phyloP scores from a whole-genome alignment of 306 rosid species.

The Lathyrus sativus region DNA sequence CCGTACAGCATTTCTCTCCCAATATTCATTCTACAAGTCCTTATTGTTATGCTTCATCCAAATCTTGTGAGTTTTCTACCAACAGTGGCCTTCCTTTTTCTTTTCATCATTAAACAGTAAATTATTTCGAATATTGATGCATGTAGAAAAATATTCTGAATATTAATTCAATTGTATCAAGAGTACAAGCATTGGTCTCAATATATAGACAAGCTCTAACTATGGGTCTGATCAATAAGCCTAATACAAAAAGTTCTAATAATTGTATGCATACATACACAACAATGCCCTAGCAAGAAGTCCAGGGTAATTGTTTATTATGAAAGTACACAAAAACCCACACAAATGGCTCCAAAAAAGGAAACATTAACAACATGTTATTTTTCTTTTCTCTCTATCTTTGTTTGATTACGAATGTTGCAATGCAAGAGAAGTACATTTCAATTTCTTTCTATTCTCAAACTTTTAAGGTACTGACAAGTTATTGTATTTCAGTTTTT shows the following conservation, averaged over 20 bases:
- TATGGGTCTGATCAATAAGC: background rate
- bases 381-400: conserved; percentile 26
- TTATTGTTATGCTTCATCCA: conserved; percentile 92
- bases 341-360: conserved; percentile 3
- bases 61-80: conserved; percentile 75
- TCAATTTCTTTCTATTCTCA: conserved; percentile 32
- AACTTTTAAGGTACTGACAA: conserved; percentile 47
- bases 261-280: background rate
- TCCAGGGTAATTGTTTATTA: background rate
- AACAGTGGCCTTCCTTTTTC: conserved; percentile 1
- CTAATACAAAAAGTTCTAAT: background rate
- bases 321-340: conserved; percentile 21
- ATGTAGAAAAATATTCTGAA: background rate
- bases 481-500: conserved; percentile 73
- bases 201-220: conserved; percentile 2
- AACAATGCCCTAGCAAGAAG: conserved; percentile 11
- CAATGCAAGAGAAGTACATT: background rate
- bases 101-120: conserved; percentile 23
- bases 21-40: conserved; percentile 97
- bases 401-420: conserved; percentile 15
- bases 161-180: background rate
- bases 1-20: conserved; percentile 95
- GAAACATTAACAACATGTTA: conserved; percentile 3
- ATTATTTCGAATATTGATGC: conserved; percentile 18
- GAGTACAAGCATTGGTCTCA: background rate